phyloP scores from a whole-genome alignment of 345 rosid species.

The Murraya koenigii region DNA sequence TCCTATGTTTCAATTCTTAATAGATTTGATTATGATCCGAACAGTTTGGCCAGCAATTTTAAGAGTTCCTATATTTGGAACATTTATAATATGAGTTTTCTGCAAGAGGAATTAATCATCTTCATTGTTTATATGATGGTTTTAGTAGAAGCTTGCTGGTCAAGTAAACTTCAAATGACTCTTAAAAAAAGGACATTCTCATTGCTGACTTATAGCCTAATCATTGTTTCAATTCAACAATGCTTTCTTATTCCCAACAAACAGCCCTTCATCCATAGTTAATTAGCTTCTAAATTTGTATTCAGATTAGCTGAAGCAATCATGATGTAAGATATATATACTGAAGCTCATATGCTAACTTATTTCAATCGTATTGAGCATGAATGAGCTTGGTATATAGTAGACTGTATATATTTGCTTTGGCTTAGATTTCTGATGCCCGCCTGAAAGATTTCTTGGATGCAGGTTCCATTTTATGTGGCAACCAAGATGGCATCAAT shows the following conservation, averaged over 20 bases:
- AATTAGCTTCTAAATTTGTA: not conserved
- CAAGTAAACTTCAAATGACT: no score
- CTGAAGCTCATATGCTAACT: not conserved
- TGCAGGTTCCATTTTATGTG: constrained; percentile 72
- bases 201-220: not conserved
- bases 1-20: not conserved
- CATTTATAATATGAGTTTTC: not conserved
- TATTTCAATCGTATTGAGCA: not conserved
- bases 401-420: no score
- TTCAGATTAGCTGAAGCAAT: no score
- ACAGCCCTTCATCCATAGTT: not conserved
- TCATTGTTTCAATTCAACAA: not conserved
- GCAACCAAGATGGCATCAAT: constrained; percentile 86
- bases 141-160: not conserved
- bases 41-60: no score
- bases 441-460: constrained; percentile 2
- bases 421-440: not conserved
- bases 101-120: not conserved
- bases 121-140: not conserved
- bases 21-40: no score
- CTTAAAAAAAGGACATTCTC: not conserved
- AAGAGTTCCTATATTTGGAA: no score
- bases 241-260: not conserved
- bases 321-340: no score
- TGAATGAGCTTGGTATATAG: not conserved